Base-by-base conservation (phyloP, 2,329 filamentous ascomycete genomes). In the Hypomyces perniciosus region DNA sequence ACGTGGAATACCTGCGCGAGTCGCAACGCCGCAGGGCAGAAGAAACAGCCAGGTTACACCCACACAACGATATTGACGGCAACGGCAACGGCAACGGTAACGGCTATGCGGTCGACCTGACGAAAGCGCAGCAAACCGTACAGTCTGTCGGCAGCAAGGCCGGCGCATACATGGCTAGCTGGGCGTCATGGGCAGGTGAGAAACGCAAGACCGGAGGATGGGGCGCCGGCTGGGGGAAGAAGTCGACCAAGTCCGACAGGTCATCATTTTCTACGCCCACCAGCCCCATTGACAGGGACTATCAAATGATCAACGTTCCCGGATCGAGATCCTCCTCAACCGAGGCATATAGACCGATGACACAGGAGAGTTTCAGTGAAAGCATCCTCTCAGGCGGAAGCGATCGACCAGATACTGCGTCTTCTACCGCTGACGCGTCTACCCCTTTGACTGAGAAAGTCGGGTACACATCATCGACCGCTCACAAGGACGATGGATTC, bases 141-240 rank as follows among this genome's bases (percentile, higher is more conserved):
- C 72, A 73, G 59, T 70, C 75, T 0, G 76, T 80, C 8, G 73
- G 79, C 10, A 69, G 71, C 48, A 80, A 78, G 59, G 83, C 83
- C 2, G 76, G 80, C 39, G 75, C 82, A 4, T 86, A 85, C 64
- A 77, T 86, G 59, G 83, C 81, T 37, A 85, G 82, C 59, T 87
- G 84, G 84, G 81, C 83, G 1, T 69, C 74, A 0, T 87, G 84
- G 84, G 83, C 84, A 2, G 84, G 84, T 45, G 87, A 93, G 71
- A 92, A 91, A 71, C 77, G 85, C 56, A 87, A 85, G 62, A 63
- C 64, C 4, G 71, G 67, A n/a, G 75, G 68, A 43, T 72, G 74
- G 62, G 75, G 66, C 27, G 65, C 61, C 27, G 67, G 67, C 42
- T 73, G 72, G 66, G 69, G 70, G 37, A 67, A 65, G 57, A 62